These are phyloP conservation scores for Licmophora abbreviata DNA, from an alignment of 108 stramenopile genomes.

Conservation along the genomic window DNA sequence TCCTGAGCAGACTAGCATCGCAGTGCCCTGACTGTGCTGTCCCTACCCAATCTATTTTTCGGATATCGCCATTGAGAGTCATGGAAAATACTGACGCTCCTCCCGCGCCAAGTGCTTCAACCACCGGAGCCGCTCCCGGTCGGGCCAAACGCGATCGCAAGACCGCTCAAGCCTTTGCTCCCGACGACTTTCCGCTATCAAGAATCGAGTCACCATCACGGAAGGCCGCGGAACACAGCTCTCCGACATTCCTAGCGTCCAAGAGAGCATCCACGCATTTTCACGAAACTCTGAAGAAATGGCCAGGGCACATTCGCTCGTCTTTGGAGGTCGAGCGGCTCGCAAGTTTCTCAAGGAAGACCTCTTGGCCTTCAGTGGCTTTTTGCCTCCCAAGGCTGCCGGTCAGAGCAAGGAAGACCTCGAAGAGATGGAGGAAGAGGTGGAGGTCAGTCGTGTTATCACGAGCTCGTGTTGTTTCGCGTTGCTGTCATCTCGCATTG, in stretches of 20 bases:
- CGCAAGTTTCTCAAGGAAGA: conserved; percentile 19
- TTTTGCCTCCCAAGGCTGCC: conserved; percentile 17
- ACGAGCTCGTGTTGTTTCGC: neutral
- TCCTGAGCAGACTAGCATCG: too few species aligned
- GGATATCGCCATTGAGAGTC: too few species aligned
- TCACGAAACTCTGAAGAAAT: conserved; percentile 14
- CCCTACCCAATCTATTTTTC: too few species aligned
- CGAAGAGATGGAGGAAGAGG: conserved; percentile 23
- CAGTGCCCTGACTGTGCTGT: too few species aligned
- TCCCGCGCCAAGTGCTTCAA: too few species aligned
- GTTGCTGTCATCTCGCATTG: neutral
- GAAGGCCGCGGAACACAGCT: conserved; percentile 29
- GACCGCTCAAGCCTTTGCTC: conserved; percentile 12
- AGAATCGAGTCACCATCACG: conserved; percentile 3
- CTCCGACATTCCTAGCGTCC: conserved; percentile 10
- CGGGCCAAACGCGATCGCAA: conserved; percentile 23
- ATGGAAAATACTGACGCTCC: too few species aligned
- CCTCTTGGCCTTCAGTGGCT: conserved; percentile 37
- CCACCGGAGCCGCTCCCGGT: too few species aligned
- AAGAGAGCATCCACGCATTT: conserved; percentile 13
- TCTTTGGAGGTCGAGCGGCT: conserved; percentile 6
- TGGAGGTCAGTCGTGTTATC: conserved; percentile 25
- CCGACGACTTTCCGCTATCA: conserved; percentile 29
- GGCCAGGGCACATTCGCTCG: conserved; percentile 20
- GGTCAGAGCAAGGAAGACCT: conserved; percentile 18